Base-by-base conservation (phyloP, 495 filamentous ascomycete genomes). In the Friedmanniomyces endolithicus region DNA sequence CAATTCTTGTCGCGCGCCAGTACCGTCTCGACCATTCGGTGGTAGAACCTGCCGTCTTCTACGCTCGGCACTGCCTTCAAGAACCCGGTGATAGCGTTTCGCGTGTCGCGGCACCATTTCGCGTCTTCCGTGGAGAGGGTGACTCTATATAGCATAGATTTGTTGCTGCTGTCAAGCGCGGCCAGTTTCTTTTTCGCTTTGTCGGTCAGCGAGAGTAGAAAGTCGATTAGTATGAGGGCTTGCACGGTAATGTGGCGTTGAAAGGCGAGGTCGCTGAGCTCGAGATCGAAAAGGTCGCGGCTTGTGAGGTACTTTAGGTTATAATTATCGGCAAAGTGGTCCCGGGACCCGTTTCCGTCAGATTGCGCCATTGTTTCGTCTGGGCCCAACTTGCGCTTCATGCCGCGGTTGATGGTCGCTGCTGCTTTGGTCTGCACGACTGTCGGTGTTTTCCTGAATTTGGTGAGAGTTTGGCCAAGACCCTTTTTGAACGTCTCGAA, bases 261-360 rank as follows among this genome's bases (percentile, higher is more conserved):
- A 62, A 99, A 97, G 14, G 94, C 87, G 37, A 94, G 79, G 65
- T 99, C 92, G 66, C 87, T 87, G 63, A 97, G 80, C 76, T 99
- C 92, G 43, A 97, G 79, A 59, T 92, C 87, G 70, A 99, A 99
- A 2, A 99, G 75, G 65, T 97, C 94, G 48, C 85, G 77, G 59
- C 87, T 94, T 19, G 92, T 99, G 11, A 99, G 75, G 68, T 97
- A 99, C 64, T 96, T 97, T 9, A 92, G 89, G 62, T 97, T 97
- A 72, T 94, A 95, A 22, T 77, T 84, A 64, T 81, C 85, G 31
- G 83, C 76, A 44, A 88, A 74, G 48, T 75, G 72, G 31, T 79
- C 75, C 40, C 75, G 72, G 49, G 80, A 77, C 23, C 77, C 77
- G 6, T 25, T 47, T 11, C 17, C 17, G 44, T 23, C 23, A 16